Base-by-base conservation (phyloP, 179 eudicot species). In the Amaranthus tricolor region DNA sequence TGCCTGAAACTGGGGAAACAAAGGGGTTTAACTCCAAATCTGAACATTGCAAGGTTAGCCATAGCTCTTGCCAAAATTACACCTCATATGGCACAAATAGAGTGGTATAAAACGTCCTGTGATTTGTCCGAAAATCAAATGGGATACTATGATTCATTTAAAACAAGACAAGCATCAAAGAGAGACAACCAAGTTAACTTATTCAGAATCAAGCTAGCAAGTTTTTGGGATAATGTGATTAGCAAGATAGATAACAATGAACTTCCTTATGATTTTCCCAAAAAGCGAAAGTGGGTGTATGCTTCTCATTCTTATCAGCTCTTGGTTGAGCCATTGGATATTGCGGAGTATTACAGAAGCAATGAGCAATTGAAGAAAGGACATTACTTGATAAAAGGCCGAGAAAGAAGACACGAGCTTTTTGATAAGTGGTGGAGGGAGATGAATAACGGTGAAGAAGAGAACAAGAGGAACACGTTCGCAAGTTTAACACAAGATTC, bases 121-220 rank as follows among this genome's bases (percentile, higher is more conserved):
- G 97, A 91, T 51, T 60, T 69, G 10, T 86, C 86, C 7, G 87
- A 83, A 67, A 84, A 84, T 45, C 89, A 79, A 47, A 75, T 87
- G 85, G 98, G 98, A 44, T 94, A 94, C 82, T 94, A 94, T 8
- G 97, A 94, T 76, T 84, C 92, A 0, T 94, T 90, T 79, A 94
- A 92, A 76, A 74, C 20, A 73, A 81, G 94, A 69, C 86, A 82
- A 21, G 92, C 97, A 45, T 86, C 96, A 3, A 92, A 67, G 78
- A 82, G 87, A 66, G 90, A 83, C 20, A 64, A 56, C 52, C 87
- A 86, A 57, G 91, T 92, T 0, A 86, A 89, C 87, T 70, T 85
- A 85, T 85, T 85, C 78, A 79, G 96, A 24, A 60, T 83, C 55
- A 90, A 80, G 75, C 89, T 94, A 5, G 93, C 85, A 1, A 51